Base-by-base conservation (phyloP, 495 filamentous ascomycete genomes). In the Lepraria neglecta region DNA sequence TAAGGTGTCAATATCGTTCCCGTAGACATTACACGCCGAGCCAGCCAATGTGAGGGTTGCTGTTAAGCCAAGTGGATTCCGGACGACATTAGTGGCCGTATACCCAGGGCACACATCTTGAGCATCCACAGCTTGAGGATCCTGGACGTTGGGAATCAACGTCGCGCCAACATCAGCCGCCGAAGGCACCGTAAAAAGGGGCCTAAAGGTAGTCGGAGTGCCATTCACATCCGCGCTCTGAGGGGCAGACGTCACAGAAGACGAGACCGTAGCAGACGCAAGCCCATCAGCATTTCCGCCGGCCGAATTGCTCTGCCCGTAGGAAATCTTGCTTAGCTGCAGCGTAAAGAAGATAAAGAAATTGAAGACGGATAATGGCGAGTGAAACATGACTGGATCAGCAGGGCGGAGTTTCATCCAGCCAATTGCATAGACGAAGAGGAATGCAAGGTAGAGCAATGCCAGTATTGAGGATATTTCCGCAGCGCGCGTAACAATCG, bases 21-120 rank as follows among this genome's bases (percentile, higher is more conserved):
- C 83, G 55, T 86, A 87, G 33, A 71, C 78, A 70, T 85, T 84
- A 70, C 82, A 86, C 14, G 81, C 66, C n/a, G 73, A 50, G 2
- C 82, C 84, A 51, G 83, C 82, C 40, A 86, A 64, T 4, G 57
- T 69, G 62, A 86, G 68, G 27, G 70, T 78, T 11, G 84, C 84
- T 4, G 74, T 78, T 33, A 86, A 71, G 11, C 82, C 82, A 47
- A 69, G 58, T 11, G 65, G 42, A n/a, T 72, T 77, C 14, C 74
- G 64, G 38, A 75, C 59, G 14, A 85, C 75, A 63, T 80, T 72
- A 6, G 73, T 77, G 3, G 82, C 84, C 48, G 66, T 82, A 67
- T 87, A 87, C 1, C 84, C 84, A 24, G 84, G 84, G 66, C 84
- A 87, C 2, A 84, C 82, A 3, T 77, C 73, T 70, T 94, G 90